Percentiles rank a stretch among this genome's conserved stretches.
These are phyloP conservation scores for Extremus antarcticus DNA, from an alignment of 495 filamentous ascomycete genomes.

Conservation along the genomic window DNA sequence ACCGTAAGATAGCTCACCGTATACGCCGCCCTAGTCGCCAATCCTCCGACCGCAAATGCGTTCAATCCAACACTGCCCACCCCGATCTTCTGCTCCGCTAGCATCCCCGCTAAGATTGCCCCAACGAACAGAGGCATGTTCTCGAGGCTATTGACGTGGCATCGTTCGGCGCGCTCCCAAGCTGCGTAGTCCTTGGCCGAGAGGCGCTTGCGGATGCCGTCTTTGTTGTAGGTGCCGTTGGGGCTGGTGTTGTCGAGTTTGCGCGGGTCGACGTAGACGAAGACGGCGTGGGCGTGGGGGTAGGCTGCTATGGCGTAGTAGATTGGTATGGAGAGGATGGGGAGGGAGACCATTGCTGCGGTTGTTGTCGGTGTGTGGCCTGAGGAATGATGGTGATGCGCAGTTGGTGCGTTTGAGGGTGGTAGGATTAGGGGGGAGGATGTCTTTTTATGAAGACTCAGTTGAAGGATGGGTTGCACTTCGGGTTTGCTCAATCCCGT, in stretches of 20 bases:
- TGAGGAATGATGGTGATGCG: not conserved
- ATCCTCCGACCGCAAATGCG: slow-evolving; percentile 5
- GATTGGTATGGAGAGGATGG: slow-evolving; percentile 32
- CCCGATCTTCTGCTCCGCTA: slow-evolving; percentile 8
- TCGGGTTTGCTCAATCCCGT: too few species aligned
- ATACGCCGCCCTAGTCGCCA: slow-evolving; percentile 11
- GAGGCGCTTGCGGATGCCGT: slow-evolving; percentile 22
- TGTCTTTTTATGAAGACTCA: not conserved
- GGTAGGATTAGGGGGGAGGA: not conserved
- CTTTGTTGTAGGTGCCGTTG: slow-evolving; percentile 19
- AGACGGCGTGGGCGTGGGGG: slow-evolving; percentile 28
- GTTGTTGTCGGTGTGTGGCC: not conserved
- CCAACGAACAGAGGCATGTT: slow-evolving; percentile 33
- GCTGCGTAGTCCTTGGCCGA: slow-evolving; percentile 20
- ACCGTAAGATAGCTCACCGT: slow-evolving; percentile 7
- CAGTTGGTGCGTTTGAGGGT: not conserved
- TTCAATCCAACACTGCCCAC: slow-evolving; percentile 1
- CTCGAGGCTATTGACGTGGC: slow-evolving; percentile 37
- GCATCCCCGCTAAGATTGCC: slow-evolving; percentile 22
- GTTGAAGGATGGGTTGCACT: too few species aligned
- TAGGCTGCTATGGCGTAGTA: slow-evolving; percentile 29
- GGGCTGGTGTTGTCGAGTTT: slow-evolving; percentile 27
- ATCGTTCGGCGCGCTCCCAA: slow-evolving; percentile 33
- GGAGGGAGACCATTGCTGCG: slow-evolving; percentile 18
- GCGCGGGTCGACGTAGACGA: too few species aligned